Evolutionary conservation across 805 yeast genomes (phyloP), one percentile per base, ranked within the genome.

Genomic region (Allodekkera sacchari): DNA sequence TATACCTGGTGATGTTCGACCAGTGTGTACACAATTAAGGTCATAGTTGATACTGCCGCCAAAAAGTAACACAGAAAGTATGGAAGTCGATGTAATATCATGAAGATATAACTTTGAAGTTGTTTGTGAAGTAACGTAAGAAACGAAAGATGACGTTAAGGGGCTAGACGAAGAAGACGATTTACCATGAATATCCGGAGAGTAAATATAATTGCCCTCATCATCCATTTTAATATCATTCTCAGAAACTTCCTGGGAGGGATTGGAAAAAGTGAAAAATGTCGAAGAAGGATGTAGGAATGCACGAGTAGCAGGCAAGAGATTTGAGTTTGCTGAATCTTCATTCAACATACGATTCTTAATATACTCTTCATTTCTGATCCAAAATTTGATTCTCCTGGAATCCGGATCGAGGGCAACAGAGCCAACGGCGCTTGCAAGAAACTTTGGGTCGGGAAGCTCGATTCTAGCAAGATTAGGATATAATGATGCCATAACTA

Each of bases 281-380:
- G 82, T 64, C 0, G 96, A 85, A 0, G 92, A 75, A 2, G 97
- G 96, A 48, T 89, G 96, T 15, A 84, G 56, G 41, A 84, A 88
- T 0, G 88, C 85, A 29, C 96, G 61, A 0, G 71, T 63, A 0
- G 81, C 74, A 2, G 85, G 85, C 5, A 68, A 46, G 2, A 53
- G 42, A 7, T 49, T 43, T 11, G 43, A 34, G 3, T 43, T 41
- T 7, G 38, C 43, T 2, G 37, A 31, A 0, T 38, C 33, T 7
- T 35, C 41, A 1, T 29, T 25, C 38, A 40, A 26, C 15, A 25
- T 23, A 15, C 36, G 19, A 9, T 24, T 14, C 17, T 36, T 50
- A 40, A 60, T 52, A 37, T 64, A 75, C 31, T 64, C 67, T 31
- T 78, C 84, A 45, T 74, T 74, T 41, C 83, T 59, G 27, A 81